phyloP scores from a whole-genome alignment of 2,329 filamentous ascomycete species.

The Cytospora schulzeri region DNA sequence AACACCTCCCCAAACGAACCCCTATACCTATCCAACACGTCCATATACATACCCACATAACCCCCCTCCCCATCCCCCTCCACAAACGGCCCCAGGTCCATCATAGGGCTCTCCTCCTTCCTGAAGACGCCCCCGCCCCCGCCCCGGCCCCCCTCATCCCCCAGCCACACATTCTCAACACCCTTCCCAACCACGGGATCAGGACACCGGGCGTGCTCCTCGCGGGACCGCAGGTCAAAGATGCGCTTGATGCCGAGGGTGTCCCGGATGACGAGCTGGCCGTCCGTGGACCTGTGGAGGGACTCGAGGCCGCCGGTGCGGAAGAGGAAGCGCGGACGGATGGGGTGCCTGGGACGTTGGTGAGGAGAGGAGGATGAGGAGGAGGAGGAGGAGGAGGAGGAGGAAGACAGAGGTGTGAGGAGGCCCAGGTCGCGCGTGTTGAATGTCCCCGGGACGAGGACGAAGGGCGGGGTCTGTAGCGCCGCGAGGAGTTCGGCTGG shows the following conservation, averaged over 20 bases:
- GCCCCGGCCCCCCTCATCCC: constrained; percentile 31
- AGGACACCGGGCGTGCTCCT: constrained; percentile 46
- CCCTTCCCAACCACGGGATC: constrained; percentile 48
- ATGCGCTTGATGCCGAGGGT: constrained; percentile 46
- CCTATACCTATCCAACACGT: constrained; percentile 46
- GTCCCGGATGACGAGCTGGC: constrained; percentile 40
- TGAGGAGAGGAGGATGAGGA: not conserved
- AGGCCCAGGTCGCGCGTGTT: constrained; percentile 55
- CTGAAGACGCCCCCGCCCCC: too few relatives aligned
- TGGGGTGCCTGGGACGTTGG: constrained; percentile 34
- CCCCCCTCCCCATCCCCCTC: constrained; percentile 47
- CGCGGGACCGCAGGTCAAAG: constrained; percentile 53
- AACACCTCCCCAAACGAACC: constrained; percentile 48
- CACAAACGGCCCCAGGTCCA: constrained; percentile 46
- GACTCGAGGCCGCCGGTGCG: constrained; percentile 49
- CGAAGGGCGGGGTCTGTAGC: constrained; percentile 48
- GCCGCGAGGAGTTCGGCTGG: constrained; percentile 40
- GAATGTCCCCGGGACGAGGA: constrained; percentile 49
- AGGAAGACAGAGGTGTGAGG: too few relatives aligned
- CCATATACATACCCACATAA: constrained; percentile 50
- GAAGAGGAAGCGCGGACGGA: constrained; percentile 47
- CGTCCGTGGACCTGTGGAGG: constrained; percentile 36
- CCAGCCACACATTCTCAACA: constrained; percentile 50
- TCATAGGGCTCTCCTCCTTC: constrained; percentile 41
- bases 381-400: not conserved